These are phyloP conservation scores for Podospora comata DNA, from an alignment of 495 filamentous ascomycete genomes.

Conservation along the genomic window DNA sequence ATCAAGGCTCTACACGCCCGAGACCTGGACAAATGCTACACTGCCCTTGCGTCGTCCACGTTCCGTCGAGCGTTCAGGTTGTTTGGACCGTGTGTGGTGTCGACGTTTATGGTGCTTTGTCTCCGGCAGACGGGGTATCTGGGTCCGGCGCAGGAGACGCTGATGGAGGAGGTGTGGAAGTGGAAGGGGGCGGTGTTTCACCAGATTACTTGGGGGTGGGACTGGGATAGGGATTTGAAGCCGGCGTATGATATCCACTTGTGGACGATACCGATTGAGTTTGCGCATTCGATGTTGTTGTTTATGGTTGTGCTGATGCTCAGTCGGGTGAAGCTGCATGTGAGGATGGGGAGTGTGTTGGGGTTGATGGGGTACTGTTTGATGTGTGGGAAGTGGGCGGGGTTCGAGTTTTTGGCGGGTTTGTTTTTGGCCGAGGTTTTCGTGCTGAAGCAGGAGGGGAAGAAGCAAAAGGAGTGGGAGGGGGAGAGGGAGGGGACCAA, in stretches of 20 bases:
- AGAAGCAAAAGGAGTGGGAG: conserved; percentile 22
- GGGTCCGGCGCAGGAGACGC: conserved; percentile 30
- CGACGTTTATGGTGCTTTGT: conserved; percentile 54
- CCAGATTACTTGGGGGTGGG: conserved; percentile 51
- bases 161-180: conserved; percentile 46
- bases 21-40: conserved; percentile 35
- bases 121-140: conserved; percentile 53
- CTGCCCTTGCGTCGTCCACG: conserved; percentile 55
- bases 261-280: conserved; percentile 68
- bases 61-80: conserved; percentile 63
- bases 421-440: conserved; percentile 59
- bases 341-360: conserved; percentile 47
- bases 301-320: conserved; percentile 57
- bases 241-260: conserved; percentile 58
- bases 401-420: conserved; percentile 58
- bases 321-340: conserved; percentile 44
- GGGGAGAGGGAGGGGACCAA: conserved; percentile 8
- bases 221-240: conserved; percentile 52
- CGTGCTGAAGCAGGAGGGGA: conserved; percentile 30
- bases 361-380: conserved; percentile 54
- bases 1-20: conserved; percentile 56
- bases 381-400: conserved; percentile 56
- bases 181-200: conserved; percentile 48
- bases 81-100: conserved; percentile 58
- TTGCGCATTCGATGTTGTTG: conserved; percentile 59